Evolutionary conservation across 2,329 filamentous ascomycete genomes (phyloP), one percentile per base, ranked within the genome.

Genomic region (Cladosporium phlei): DNA sequence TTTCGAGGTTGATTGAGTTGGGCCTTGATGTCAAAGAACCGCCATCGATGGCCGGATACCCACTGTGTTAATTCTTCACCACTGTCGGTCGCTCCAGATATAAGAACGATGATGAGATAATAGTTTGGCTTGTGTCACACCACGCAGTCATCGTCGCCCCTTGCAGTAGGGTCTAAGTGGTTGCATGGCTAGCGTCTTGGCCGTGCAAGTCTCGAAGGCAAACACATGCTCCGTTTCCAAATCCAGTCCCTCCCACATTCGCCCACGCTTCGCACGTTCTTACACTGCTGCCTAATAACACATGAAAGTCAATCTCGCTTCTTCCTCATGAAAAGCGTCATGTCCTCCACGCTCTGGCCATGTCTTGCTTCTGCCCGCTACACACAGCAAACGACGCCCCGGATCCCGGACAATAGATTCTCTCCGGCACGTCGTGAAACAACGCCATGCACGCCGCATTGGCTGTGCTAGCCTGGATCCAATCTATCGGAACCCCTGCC

Each of bases 131-230:
- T n/a, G n/a, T n/a, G n/a, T n/a, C n/a, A n/a, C n/a, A n/a, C n/a
- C n/a, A n/a, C n/a, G n/a, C n/a, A n/a, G n/a, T n/a, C n/a, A n/a
- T n/a, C n/a, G n/a, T n/a, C n/a, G n/a, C n/a, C 42, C 42, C 42
- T 45, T 45, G 42, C 42, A 45, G 32, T 17, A 29, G 24, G 28
- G 28, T 5, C n/a, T n/a, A n/a, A 37, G 42, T 45, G 22, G 32
- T 29, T 37, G 42, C 42, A 45, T 45, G 29, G 28, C 39, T 45
- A 45, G 42, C 42, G 42, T 32, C 42, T 45, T 37, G 42, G 42
- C 42, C n/a, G 16, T 38, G 35, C 35, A 14, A 38, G 24, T n/a
- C 14, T 38, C 14, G 22, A 38, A 39, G 37, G 37, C 37, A 39
- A 39, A 29, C 37, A 38, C 27, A 22, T 24, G 21, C 35, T 38